Base-by-base conservation (phyloP, 2,329 filamentous ascomycete genomes). In the Beauveria medogensis region DNA sequence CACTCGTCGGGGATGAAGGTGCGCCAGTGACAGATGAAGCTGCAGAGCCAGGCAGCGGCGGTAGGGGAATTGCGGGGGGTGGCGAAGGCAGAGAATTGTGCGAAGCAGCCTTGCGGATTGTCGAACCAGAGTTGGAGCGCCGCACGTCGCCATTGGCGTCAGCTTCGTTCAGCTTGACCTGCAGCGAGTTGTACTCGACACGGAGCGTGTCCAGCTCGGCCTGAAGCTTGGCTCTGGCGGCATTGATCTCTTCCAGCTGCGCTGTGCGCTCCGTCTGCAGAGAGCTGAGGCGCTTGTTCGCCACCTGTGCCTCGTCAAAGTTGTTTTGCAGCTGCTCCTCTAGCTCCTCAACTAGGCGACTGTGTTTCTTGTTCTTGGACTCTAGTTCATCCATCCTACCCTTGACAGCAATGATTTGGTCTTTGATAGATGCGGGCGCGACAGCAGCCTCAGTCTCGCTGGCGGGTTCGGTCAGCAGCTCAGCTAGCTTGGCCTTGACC, bases 251-350 rank as follows among this genome's bases (percentile, higher is more conserved):
- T 64, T 96, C 90, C 43, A 96, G 75, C 68, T 92, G 87, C 57
- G 81, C 80, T 63, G 87, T 84, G 53, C 88, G 87, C 74, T 92
- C 89, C 20, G 85, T 84, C 70, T 92, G 88, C 54, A 93, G 80
- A 53, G 89, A 87, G 57, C 92, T 97, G 58, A 97, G 78, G 59
- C 93, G 87, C 76, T 96, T 96, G 73, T 85, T 92, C 14, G 88
- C 87, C 63, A 85, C 80, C 70, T 97, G 91, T 63, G 93, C 92
- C 72, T 96, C 90, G 70, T 99, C 94, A 74, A 92, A 99, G 76
- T 94, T 97, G 71, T 83, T 91, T 70, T 93, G 92, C 59, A 99
- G 85, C 74, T 99, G 94, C 68, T 97, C 93, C 74, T 99, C 94
- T 5, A 99, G 86, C 75, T 99, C 93, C 72, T 97, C 91, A 9